phyloP scores from a whole-genome alignment of 331 rosid genomes.

The Telfairia occidentalis region DNA sequence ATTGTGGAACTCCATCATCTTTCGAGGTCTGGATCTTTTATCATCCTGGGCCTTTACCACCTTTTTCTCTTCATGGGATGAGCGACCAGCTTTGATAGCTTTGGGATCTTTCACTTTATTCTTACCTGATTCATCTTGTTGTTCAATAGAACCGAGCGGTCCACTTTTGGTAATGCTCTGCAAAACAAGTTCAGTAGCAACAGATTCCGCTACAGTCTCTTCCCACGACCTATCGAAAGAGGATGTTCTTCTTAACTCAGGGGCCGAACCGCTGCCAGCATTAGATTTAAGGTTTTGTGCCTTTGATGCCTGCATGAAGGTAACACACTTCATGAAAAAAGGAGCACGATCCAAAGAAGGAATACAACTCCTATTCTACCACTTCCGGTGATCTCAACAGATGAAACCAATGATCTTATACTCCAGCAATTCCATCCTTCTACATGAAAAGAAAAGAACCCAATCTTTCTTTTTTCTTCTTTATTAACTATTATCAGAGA shows the following conservation, averaged over 20 bases:
- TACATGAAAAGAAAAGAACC: slow-evolving; percentile 7
- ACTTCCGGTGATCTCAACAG: slow-evolving; percentile 7
- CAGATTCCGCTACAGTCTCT: slow-evolving; percentile 95
- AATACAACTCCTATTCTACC: background rate
- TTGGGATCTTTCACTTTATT: slow-evolving; percentile 74
- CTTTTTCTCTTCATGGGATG: slow-evolving; percentile 92
- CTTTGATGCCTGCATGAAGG: slow-evolving; percentile 52
- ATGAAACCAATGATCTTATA: background rate
- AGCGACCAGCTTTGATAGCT: slow-evolving; percentile 61
- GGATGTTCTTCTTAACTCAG: slow-evolving; percentile 79
- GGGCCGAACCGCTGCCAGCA: slow-evolving; percentile 26
- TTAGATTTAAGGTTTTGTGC: slow-evolving; percentile 36
- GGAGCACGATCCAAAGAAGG: background rate
- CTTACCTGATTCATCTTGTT: slow-evolving; percentile 59
- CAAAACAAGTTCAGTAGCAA: slow-evolving; percentile 88
- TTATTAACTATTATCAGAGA: background rate
- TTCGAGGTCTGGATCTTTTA: slow-evolving; percentile 83
- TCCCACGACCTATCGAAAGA: slow-evolving; percentile 95
- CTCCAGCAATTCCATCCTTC: background rate
- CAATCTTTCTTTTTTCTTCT: background rate
- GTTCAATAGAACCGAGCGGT: slow-evolving; percentile 47
- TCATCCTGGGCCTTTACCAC: slow-evolving; percentile 64
- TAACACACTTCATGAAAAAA: slow-evolving; percentile 14
- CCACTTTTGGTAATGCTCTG: slow-evolving; percentile 69
- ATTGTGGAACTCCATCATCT: slow-evolving; percentile 93